Percentiles rank a stretch among this genome's conserved stretches.
Evolutionary conservation across 371 early-diverging fungal genomes (phyloP).

Genomic region (Umbelopsis sp.): DNA sequence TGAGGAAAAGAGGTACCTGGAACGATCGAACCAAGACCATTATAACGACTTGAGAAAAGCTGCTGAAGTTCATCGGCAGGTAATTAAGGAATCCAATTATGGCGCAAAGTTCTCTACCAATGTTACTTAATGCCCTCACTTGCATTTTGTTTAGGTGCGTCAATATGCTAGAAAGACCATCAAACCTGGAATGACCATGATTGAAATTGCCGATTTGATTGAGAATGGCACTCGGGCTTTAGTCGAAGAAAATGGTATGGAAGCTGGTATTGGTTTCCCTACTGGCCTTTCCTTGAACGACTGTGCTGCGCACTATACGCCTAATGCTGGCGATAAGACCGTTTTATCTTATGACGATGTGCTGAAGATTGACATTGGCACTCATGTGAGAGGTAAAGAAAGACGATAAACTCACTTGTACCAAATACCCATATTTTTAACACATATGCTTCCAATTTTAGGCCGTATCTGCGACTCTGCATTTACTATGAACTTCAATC

Average conservation of each 20-base stretch:
- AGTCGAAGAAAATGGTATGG: constrained; percentile 90
- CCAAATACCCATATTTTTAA: background rate
- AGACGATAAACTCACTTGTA: background rate
- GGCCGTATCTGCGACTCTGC: constrained; percentile 98
- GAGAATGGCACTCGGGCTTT: constrained; percentile 95
- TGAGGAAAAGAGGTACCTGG: constrained; percentile 79
- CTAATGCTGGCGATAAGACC: constrained; percentile 96
- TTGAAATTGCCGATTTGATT: constrained; percentile 91
- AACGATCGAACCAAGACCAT: constrained; percentile 63
- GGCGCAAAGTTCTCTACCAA: background rate
- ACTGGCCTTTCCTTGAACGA: constrained; percentile 98
- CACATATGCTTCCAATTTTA: constrained; percentile 19
- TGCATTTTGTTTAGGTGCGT: constrained; percentile 61
- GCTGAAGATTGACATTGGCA: constrained; percentile 99
- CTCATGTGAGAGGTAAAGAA: constrained; percentile 88
- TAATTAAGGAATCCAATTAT: constrained; percentile 2
- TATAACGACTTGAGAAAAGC: constrained; percentile 87
- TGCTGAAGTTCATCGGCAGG: constrained; percentile 93
- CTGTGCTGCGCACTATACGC: constrained; percentile 99
- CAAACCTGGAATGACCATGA: constrained; percentile 97
- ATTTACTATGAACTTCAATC: constrained; percentile 97
- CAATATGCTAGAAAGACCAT: constrained; percentile 81
- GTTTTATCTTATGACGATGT: constrained; percentile 95
- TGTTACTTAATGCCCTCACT: too few species aligned
- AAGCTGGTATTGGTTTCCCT: constrained; percentile 98